Evolutionary conservation across 1,284 basidiomycete species (phyloP), one percentile per base, ranked within the genome.

Genomic region (Tremellales sp.): DNA sequence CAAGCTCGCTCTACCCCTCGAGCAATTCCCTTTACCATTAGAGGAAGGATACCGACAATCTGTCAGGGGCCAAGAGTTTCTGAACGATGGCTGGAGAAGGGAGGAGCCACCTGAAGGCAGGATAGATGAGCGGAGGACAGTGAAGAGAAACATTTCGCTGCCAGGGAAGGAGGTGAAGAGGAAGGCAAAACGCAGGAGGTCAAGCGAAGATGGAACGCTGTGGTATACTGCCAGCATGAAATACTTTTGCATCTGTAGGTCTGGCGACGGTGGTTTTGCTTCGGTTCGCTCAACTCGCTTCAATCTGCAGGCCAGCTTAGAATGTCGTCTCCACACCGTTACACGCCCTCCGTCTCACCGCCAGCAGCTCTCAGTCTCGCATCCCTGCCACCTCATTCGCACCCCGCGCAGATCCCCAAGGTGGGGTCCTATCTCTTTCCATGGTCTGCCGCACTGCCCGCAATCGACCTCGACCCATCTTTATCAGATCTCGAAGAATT

Each of bases 201-300:
- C 44, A 9, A 42, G 22, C 21, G 3, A 28, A 16, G 25, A 21
- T 9, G 28, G 26, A 18, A 29, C 26, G 26, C 14, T 59, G 22
- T 66, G 64, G 64, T 58, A 60, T 29, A 65, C 58, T 8, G 62
- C 63, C 5, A 49, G 47, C 5, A 22, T 65, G 28, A 8, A 36
- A 3, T 58, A 54, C 31, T 56, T 60, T 27, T 65, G 63, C 33
- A 32, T 51, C 16, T 63, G 65, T 66, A 37, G 54, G 60, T 41
- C 3, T 5, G 12, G 43, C 22, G 34, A 18, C 34, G n/a, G n/a
- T n/a, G n/a, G n/a, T n/a, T 36, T 21, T 14, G 34, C 8, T 9
- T 18, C 8, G 18, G 22, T 9, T 9, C 34, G 34, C 22, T 36
- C 22, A 36, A 16, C 10, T 16, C 10, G 29, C 10, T 31, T 10